These are phyloP conservation scores for Pulveroboletus sp. DNA, from an alignment of 768 basidiomycete genomes.

Conservation along the genomic window DNA sequence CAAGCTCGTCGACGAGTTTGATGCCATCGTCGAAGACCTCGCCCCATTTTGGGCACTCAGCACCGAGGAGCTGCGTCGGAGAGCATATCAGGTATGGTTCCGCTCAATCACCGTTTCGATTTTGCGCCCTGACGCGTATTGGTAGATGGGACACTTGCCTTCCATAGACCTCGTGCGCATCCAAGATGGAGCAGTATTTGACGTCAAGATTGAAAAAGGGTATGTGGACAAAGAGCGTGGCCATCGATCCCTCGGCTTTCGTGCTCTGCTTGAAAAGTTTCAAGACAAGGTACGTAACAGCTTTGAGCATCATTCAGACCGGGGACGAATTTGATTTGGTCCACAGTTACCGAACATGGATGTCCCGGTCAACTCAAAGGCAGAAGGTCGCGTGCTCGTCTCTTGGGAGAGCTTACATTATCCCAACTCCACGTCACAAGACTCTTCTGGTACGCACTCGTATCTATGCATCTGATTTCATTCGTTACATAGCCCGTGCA, in stretches of 20 bases:
- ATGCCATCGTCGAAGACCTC: slow-evolving; percentile 73
- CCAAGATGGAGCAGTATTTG: slow-evolving; percentile 54
- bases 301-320: neutral
- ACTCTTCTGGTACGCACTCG: slow-evolving; percentile 29
- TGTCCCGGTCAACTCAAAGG: slow-evolving; percentile 89
- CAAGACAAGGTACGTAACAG: slow-evolving; percentile 49
- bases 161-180: slow-evolving; percentile 88
- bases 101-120: neutral
- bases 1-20: slow-evolving; percentile 88
- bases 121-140: neutral
- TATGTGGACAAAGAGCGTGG: slow-evolving; percentile 68
- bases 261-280: slow-evolving; percentile 72
- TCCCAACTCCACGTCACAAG: slow-evolving; percentile 61
- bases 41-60: slow-evolving; percentile 80
- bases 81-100: slow-evolving; percentile 51
- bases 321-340: neutral
- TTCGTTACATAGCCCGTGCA: slow-evolving; percentile 12
- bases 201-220: slow-evolving; percentile 52
- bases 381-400: slow-evolving; percentile 90
- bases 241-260: slow-evolving; percentile 76
- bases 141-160: slow-evolving; percentile 71
- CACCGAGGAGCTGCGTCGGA: slow-evolving; percentile 67
- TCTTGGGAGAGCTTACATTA: slow-evolving; percentile 85
- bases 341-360: slow-evolving; percentile 88
- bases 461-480: neutral